These are phyloP conservation scores for Cercophora scortea DNA, from an alignment of 495 filamentous ascomycete species.

Conservation along the genomic window DNA sequence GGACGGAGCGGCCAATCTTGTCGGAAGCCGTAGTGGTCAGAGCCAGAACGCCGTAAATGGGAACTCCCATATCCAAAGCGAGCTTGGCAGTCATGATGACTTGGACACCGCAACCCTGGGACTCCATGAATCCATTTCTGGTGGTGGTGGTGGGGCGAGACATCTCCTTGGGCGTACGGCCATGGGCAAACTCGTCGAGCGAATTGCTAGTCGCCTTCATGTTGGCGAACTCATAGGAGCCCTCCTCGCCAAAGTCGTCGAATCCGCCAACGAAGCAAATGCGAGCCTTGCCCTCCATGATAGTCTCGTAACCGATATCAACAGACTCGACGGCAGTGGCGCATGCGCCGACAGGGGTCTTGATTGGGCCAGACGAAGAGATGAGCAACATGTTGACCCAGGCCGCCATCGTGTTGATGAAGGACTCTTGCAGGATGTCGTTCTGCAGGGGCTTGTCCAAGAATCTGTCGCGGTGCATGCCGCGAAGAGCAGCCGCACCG, in stretches of 20 bases:
- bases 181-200: slow-evolving; percentile 90
- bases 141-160: slow-evolving; percentile 95
- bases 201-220: slow-evolving; percentile 99
- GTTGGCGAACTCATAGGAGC: slow-evolving; percentile 98
- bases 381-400: slow-evolving; percentile 99
- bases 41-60: slow-evolving; percentile 91
- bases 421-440: slow-evolving; percentile 97
- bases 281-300: slow-evolving; percentile 93
- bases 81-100: slow-evolving; percentile 96
- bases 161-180: slow-evolving; percentile 94
- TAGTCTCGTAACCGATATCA: slow-evolving; percentile 96
- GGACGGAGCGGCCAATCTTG: slow-evolving; percentile 96
- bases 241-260: slow-evolving; percentile 99
- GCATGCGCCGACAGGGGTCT: slow-evolving; percentile 96
- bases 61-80: slow-evolving; percentile 96
- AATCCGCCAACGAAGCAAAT: slow-evolving; percentile 97
- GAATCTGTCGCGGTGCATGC: slow-evolving; percentile 98
- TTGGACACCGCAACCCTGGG: slow-evolving; percentile 96
- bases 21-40: slow-evolving; percentile 96
- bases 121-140: slow-evolving; percentile 98
- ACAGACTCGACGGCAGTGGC: slow-evolving; percentile 95
- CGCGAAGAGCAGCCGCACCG: slow-evolving; percentile 81
- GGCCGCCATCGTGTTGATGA: slow-evolving; percentile 99
- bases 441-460: slow-evolving; percentile 97
- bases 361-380: slow-evolving; percentile 96